phyloP scores from a whole-genome alignment of 257 asterid species.

The Penstemon barbatus region DNA sequence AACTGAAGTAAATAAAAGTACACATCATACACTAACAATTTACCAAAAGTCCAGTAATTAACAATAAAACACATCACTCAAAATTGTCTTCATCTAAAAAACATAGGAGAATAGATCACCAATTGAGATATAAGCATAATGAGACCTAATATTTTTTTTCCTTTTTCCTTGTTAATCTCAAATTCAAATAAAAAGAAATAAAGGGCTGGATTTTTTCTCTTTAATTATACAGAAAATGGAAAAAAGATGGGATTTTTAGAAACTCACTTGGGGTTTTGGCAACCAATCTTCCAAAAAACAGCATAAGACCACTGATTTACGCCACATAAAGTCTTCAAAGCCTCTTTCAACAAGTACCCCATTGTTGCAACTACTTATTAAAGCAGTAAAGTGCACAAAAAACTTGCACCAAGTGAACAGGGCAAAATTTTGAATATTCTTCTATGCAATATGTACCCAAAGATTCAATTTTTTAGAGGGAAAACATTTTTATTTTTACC shows the following conservation, averaged over 20 bases:
- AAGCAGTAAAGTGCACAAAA: slow-evolving; percentile 18
- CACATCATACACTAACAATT: slow-evolving; percentile 18
- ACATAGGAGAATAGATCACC: slow-evolving; percentile 4
- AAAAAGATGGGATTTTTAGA: slow-evolving; percentile 15
- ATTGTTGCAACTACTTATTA: slow-evolving; percentile 35
- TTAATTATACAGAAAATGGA: background rate
- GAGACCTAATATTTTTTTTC: background rate
- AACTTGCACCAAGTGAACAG: slow-evolving; percentile 36
- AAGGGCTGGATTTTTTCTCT: background rate
- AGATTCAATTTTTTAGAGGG: slow-evolving; percentile 26
- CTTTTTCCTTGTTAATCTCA: background rate
- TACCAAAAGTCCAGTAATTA: slow-evolving; percentile 5
- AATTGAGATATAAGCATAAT: background rate
- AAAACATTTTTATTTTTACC: too few relatives aligned
- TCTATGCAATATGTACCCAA: slow-evolving; percentile 22
- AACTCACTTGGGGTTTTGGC: slow-evolving; percentile 88
- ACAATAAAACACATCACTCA: slow-evolving; percentile 14
- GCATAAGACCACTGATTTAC: slow-evolving; percentile 95
- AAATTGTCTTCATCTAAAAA: slow-evolving; percentile 21
- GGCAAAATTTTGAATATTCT: slow-evolving; percentile 28
- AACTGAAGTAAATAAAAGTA: slow-evolving; percentile 28
- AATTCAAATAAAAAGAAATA: background rate
- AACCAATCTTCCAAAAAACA: slow-evolving; percentile 92
- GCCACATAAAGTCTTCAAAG: slow-evolving; percentile 93
- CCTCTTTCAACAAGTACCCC: slow-evolving; percentile 95